Base-by-base conservation (phyloP, 768 basidiomycete genomes). In the Asterophora parasitica region DNA sequence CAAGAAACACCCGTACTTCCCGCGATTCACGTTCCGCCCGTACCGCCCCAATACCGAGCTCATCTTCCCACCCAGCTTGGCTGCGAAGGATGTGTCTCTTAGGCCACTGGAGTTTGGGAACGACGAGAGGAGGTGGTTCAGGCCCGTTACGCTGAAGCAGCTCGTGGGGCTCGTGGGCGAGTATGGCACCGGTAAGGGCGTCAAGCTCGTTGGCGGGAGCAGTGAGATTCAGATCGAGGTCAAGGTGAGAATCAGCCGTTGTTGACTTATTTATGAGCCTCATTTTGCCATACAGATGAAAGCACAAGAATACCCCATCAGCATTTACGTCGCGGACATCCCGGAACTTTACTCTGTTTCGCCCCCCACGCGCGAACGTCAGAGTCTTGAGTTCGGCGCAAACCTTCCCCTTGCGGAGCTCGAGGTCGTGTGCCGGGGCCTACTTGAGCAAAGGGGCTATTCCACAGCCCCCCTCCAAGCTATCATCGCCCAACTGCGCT, bases 161-260 rank as follows among this genome's bases (percentile, higher is more conserved):
- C 50, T 54, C 16, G 50, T 49, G 16, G 49, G 50, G 7, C 48
- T 54, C 11, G 23, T 23, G 23, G 23, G 3, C 23, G 23, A 23
- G 23, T 51, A 34, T 10, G 46, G 46, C 17, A 23, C 28, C 11
- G 48, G 17, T 2, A 49, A 46, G 36, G 26, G 28, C 11, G 46
- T 36, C 7, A 54, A 54, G 17, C 38, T 54, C 7, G 53, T 54
- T 8, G 53, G 53, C 26, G 53, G 53, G 7, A 54, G 53, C 26
- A 54, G 53, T 12, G 53, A 54, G 32, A 38, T 54, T 15, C 53
- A 54, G 36, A 51, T 54, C 16, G 53, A 54, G 35, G 44, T 54
- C 32, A 54, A 54, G 33, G 53, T 54, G 19, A 15, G 46, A 15
- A 9, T 23, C 16, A 26, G 7, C 12, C 1, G n/a, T 12, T n/a